Conservation (phyloP, 257 asterid genomes). For the Plantago major region DNA sequence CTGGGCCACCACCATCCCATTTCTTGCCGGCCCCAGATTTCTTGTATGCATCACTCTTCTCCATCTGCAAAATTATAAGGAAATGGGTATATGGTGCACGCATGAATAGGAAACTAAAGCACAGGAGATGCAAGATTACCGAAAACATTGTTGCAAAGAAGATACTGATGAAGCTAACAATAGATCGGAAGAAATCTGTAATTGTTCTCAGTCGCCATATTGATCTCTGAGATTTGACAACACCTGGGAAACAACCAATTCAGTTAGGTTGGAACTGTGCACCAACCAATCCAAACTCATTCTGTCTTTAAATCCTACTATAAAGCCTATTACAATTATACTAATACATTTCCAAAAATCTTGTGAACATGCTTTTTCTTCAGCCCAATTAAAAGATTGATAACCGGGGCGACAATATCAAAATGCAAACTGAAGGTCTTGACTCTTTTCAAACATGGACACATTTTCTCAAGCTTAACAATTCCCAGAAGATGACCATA, state of each 20-base stretch:
- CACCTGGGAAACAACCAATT: slow-evolving; percentile 47
- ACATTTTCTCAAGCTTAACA: no score
- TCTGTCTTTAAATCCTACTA: no score
- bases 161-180: slow-evolving; percentile 57
- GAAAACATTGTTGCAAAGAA: slow-evolving; percentile 88
- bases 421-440: no score
- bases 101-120: background rate
- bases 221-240: slow-evolving; percentile 72
- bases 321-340: background rate
- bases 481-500: no score
- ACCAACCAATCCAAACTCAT: background rate
- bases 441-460: no score
- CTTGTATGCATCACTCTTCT: slow-evolving; percentile 75
- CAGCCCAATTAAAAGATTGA: no score
- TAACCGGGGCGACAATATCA: no score
- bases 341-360: no score
- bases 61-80: slow-evolving; percentile 51
- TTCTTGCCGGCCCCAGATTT: slow-evolving; percentile 88
- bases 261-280: slow-evolving; percentile 5
- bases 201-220: slow-evolving; percentile 83
- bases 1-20: slow-evolving; percentile 96
- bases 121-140: slow-evolving; percentile 37
- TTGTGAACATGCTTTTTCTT: no score
- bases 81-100: slow-evolving; percentile 10
- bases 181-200: slow-evolving; percentile 77